Base-by-base conservation (phyloP, 345 rosid species). In the Pugionium dolabratum region DNA sequence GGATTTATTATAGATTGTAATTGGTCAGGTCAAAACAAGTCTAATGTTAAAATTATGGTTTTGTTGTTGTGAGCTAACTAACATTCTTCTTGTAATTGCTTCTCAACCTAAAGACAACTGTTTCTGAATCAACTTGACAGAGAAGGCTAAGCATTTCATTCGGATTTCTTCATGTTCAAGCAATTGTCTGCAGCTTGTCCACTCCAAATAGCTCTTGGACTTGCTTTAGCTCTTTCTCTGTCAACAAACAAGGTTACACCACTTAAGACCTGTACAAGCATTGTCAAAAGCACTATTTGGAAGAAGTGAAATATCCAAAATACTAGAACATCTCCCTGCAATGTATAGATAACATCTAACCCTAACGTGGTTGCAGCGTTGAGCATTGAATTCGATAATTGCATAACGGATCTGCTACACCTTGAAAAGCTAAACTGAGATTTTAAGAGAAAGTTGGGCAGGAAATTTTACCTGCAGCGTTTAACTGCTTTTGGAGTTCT, bases 401-500 rank as follows among this genome's bases (percentile, higher is more conserved):
- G 18, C 18, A 18, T 18, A 18, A 18, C 18, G 18, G 18, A 18
- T 18, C 18, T 18, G 18, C 18, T 18, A 18, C 10, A 18, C 5
- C 44, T 9, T 2, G 9, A 40, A 40, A 5, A 40, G n/a, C 18
- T 18, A 9, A 40, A 40, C n/a, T 40, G 44, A 40, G 5, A 40
- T 2, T 67, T 5, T 0, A 48, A 68, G 11, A 54, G 31, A 54
- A 11, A 49, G 11, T 26, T 61, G 47, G 18, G 3, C 43, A 39
- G 6, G 31, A 50, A 51, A 72, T 30, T 7, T 67, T 64, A 94
- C 99, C 91, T 39, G 95, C 95, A 75, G 97, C 95, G 76, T 90
- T 97, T 39, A 94, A 79, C 78, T 94, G 96, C 77, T 74, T 80
- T 73, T 90, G 95, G 65, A 90, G 95, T 74, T 94, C 93, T 75